Conservation (phyloP, 140 eudicot genomes). For the Flaveria floridana region DNA sequence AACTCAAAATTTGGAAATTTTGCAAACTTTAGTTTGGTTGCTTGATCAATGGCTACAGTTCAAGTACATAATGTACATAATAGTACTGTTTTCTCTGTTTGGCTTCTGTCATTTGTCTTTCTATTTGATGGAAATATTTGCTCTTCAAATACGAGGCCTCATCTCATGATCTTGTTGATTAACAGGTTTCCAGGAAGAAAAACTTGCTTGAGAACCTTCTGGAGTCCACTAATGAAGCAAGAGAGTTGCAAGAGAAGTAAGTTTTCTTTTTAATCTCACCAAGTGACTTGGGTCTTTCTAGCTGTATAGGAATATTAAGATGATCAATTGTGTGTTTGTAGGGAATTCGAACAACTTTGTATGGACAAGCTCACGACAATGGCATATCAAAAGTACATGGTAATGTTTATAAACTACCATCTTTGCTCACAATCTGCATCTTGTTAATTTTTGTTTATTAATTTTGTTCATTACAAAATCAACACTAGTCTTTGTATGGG, state of each 20-base stretch:
- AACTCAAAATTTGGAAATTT: background rate
- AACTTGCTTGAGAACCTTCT: constrained; percentile 47
- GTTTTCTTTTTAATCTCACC: constrained; percentile 11
- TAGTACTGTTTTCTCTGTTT: background rate
- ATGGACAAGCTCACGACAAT: constrained; percentile 70
- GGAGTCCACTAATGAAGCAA: constrained; percentile 50
- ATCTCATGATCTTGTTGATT: constrained; percentile 34
- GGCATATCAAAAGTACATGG: constrained; percentile 90
- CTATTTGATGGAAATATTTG: background rate
- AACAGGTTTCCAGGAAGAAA: constrained; percentile 66
- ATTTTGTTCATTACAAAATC: constrained; percentile 16
- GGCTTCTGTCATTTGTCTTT: background rate
- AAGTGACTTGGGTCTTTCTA: constrained; percentile 14
- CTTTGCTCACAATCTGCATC: constrained; percentile 6
- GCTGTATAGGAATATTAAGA: constrained; percentile 24
- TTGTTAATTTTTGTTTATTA: constrained; percentile 8
- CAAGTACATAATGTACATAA: background rate
- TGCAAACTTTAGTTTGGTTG: background rate
- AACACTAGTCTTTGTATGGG: background rate
- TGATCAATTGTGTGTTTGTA: constrained; percentile 28
- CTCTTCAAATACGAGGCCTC: constrained; percentile 20
- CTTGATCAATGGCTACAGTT: constrained; percentile 18
- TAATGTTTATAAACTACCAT: constrained; percentile 30
- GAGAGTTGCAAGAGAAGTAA: constrained; percentile 79
- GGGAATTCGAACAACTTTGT: constrained; percentile 73